phyloP scores from a whole-genome alignment of 495 filamentous ascomycete genomes.

The Penicillium angulare region DNA sequence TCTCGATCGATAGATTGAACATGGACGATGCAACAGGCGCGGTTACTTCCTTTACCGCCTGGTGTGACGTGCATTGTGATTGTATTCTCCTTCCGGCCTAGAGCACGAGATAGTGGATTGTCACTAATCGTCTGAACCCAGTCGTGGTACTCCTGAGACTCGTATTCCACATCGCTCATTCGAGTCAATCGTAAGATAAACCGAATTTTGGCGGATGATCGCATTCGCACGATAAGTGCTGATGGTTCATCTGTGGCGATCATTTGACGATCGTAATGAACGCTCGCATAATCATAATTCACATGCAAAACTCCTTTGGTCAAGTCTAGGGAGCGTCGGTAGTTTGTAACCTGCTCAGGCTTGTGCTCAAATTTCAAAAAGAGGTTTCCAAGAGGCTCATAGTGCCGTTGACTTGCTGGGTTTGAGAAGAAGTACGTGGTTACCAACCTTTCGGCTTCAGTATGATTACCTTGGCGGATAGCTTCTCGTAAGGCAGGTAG shows the following conservation, averaged over 20 bases:
- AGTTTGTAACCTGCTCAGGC: slow-evolving; percentile 26
- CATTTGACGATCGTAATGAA: slow-evolving; percentile 32
- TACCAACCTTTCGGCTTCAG: slow-evolving; percentile 41
- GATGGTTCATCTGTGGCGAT: slow-evolving; percentile 41
- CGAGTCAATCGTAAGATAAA: slow-evolving; percentile 30
- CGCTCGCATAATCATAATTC: slow-evolving; percentile 33
- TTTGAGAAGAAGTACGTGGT: slow-evolving; percentile 39
- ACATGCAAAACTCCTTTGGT: slow-evolving; percentile 33
- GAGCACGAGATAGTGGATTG: neutral
- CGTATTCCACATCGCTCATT: slow-evolving; percentile 36
- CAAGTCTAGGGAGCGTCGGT: slow-evolving; percentile 47
- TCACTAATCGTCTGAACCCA: slow-evolving; percentile 15
- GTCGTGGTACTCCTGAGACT: slow-evolving; percentile 43
- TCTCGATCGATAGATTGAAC: slow-evolving; percentile 17
- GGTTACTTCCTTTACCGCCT: slow-evolving; percentile 32
- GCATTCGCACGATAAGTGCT: slow-evolving; percentile 41
- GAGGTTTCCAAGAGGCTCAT: slow-evolving; percentile 46
- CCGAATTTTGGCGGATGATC: slow-evolving; percentile 25
- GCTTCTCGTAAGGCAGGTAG: slow-evolving; percentile 38
- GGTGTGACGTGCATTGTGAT: slow-evolving; percentile 42
- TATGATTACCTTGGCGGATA: slow-evolving; percentile 39
- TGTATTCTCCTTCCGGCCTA: slow-evolving; percentile 8
- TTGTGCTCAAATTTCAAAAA: slow-evolving; percentile 46
- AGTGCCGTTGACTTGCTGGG: slow-evolving; percentile 45
- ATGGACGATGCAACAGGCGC: slow-evolving; percentile 31